Percentiles rank a stretch among this genome's conserved stretches.
phyloP scores from a whole-genome alignment of 1,284 basidiomycete species.

The Boletellus deceptivus region DNA sequence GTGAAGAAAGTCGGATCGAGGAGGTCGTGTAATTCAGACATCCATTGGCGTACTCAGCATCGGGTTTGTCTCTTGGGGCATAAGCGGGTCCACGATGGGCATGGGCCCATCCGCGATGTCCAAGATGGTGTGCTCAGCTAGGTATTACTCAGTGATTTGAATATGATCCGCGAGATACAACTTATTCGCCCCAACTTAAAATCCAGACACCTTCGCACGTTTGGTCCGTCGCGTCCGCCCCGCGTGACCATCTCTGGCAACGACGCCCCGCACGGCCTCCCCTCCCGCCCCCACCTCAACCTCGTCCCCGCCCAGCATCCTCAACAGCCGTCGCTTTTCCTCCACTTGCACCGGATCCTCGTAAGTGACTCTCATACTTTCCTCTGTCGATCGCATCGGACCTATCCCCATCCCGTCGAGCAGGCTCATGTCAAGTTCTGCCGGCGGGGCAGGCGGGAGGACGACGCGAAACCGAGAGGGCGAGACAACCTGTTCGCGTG shows the following conservation, averaged over 20 bases:
- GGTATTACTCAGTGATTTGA: not conserved
- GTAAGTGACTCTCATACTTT: conserved; percentile 57
- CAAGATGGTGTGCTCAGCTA: too few species aligned
- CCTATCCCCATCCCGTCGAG: conserved; percentile 21
- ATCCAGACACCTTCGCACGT: conserved; percentile 14
- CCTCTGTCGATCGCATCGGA: conserved; percentile 30
- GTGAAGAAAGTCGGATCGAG: conserved; percentile 17
- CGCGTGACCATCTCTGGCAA: not conserved
- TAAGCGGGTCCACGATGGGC: too few species aligned
- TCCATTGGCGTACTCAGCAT: too few species aligned
- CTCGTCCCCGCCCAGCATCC: conserved; percentile 26
- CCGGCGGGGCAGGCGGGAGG: conserved; percentile 3
- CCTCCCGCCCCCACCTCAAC: not conserved
- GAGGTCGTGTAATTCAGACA: not conserved
- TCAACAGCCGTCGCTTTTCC: conserved; percentile 52
- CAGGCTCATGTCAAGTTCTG: conserved; percentile 32
- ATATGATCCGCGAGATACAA: not conserved
- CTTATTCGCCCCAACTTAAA: conserved; percentile 1
- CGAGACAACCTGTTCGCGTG: conserved; percentile 28
- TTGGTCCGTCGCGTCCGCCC: conserved; percentile 14
- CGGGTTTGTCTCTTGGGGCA: too few species aligned
- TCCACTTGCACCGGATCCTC: conserved; percentile 63
- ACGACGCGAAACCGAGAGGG: conserved; percentile 9
- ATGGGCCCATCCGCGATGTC: too few species aligned
- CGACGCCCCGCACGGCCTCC: not conserved